phyloP scores from a whole-genome alignment of 345 rosid genomes.

The Acer yangbiense region DNA sequence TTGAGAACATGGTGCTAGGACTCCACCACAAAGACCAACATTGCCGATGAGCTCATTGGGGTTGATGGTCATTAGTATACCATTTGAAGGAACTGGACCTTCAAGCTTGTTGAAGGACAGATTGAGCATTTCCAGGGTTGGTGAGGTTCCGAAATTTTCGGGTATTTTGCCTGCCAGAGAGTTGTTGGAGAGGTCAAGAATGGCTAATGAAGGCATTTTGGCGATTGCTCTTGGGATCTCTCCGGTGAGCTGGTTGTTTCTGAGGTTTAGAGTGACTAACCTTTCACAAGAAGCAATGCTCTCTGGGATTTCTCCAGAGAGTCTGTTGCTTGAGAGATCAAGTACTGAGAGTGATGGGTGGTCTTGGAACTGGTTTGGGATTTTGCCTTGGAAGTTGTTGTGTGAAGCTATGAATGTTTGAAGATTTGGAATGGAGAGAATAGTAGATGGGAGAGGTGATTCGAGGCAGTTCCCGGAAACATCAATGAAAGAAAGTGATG shows the following conservation, averaged over 20 bases:
- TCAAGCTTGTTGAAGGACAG: constrained; percentile 72
- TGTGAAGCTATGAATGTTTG: constrained; percentile 75
- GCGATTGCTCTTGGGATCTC: constrained; percentile 62
- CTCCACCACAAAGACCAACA: constrained; percentile 72
- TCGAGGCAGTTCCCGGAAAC: constrained; percentile 64
- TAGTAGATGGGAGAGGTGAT: constrained; percentile 68
- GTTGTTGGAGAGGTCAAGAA: constrained; percentile 83
- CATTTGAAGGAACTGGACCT: constrained; percentile 71
- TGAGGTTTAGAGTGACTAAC: constrained; percentile 71
- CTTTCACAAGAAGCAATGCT: constrained; percentile 76
- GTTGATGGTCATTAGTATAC: constrained; percentile 55
- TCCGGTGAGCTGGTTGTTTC: constrained; percentile 57
- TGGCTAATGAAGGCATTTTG: constrained; percentile 67
- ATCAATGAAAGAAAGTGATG: constrained; percentile 83
- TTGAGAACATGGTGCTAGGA: constrained; percentile 58
- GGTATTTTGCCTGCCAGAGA: constrained; percentile 73
- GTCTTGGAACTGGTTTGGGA: constrained; percentile 78
- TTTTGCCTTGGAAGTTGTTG: constrained; percentile 62
- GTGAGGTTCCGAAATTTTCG: constrained; percentile 57
- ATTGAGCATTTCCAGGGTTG: constrained; percentile 77
- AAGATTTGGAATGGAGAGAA: constrained; percentile 67
- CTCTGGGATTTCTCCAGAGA: constrained; percentile 62
- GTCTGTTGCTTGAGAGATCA: constrained; percentile 76
- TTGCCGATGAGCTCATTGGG: constrained; percentile 74
- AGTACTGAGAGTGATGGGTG: constrained; percentile 73